These are phyloP conservation scores for Anacardium occidentale DNA, from an alignment of 345 rosid species.

Conservation along the genomic window DNA sequence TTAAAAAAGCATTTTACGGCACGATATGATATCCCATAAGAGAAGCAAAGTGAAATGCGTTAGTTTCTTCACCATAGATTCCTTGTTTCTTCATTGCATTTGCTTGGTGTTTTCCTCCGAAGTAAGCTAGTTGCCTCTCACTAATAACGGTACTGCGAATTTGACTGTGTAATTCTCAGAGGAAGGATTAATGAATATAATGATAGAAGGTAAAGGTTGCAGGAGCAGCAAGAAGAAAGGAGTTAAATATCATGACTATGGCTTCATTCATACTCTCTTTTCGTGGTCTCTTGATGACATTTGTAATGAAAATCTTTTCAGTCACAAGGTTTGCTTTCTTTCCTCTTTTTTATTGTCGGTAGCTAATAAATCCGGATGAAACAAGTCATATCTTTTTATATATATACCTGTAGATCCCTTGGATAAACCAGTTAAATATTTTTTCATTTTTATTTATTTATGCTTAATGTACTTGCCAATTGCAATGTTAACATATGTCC, in stretches of 20 bases:
- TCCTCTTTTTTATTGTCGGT: background rate
- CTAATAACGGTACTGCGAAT: background rate
- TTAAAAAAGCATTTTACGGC: too few species aligned
- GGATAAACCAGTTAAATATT: too few species aligned
- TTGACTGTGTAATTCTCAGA: too few species aligned
- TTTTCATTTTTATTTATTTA: background rate
- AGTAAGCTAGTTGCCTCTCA: background rate
- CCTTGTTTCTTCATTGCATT: background rate
- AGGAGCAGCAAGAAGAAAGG: constrained; percentile 5
- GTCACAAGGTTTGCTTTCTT: constrained; percentile 27
- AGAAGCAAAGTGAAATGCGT: too few species aligned
- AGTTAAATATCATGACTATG: background rate
- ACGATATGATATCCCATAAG: too few species aligned
- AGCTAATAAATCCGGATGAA: background rate
- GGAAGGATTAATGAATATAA: background rate
- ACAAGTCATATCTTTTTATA: too few species aligned
- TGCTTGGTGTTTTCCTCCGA: background rate
- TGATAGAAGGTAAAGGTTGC: constrained; percentile 1
- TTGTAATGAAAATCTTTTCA: constrained; percentile 31
- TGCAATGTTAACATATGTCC: background rate
- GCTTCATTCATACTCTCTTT: constrained; percentile 18
- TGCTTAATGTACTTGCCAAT: background rate
- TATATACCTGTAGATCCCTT: too few species aligned
- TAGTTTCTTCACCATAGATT: background rate
- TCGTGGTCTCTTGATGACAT: constrained; percentile 46